Percentiles rank a stretch among this genome's conserved stretches.
These are phyloP conservation scores for Coprinopsis cinerea DNA, from an alignment of 768 basidiomycete species.

Conservation along the genomic window DNA sequence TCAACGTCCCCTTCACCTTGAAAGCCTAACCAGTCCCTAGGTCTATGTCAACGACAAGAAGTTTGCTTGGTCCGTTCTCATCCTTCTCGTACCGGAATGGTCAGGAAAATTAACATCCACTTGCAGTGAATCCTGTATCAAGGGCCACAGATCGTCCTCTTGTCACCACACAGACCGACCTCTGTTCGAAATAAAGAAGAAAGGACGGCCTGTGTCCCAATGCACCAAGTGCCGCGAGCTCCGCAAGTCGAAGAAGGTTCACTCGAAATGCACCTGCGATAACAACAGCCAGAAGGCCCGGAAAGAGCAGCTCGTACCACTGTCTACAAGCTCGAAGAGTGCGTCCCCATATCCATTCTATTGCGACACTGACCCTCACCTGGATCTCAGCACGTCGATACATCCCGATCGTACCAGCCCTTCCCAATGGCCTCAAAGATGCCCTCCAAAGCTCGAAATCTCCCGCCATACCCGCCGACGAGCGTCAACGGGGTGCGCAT, in stretches of 20 bases:
- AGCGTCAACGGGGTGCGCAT: slow-evolving; percentile 44
- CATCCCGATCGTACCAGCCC: slow-evolving; percentile 63
- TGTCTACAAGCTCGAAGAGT: slow-evolving; percentile 39
- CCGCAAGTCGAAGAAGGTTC: slow-evolving; percentile 72
- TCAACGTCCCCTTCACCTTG: background rate
- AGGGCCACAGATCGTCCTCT: slow-evolving; percentile 87
- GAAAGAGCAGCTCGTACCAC: slow-evolving; percentile 25
- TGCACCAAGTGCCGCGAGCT: slow-evolving; percentile 81
- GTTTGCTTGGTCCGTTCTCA: slow-evolving; percentile 51
- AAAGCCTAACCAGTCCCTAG: slow-evolving; percentile 24
- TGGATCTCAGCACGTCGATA: slow-evolving; percentile 49
- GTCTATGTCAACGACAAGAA: slow-evolving; percentile 73
- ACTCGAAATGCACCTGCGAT: slow-evolving; percentile 76
- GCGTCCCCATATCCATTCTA: slow-evolving; percentile 11
- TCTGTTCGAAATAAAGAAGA: slow-evolving; percentile 90
- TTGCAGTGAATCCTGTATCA: slow-evolving; percentile 83
- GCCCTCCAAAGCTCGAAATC: slow-evolving; percentile 22
- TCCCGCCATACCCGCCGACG: slow-evolving; percentile 28
- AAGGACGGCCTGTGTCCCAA: slow-evolving; percentile 88
- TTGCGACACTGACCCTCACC: background rate
- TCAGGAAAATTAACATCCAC: slow-evolving; percentile 8
- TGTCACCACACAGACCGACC: slow-evolving; percentile 85
- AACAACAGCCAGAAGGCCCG: slow-evolving; percentile 30
- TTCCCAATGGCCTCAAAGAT: slow-evolving; percentile 72
- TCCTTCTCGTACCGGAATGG: background rate